Evolutionary conservation across 1,284 basidiomycete species (phyloP).

Genomic region (Athelia sp.): DNA sequence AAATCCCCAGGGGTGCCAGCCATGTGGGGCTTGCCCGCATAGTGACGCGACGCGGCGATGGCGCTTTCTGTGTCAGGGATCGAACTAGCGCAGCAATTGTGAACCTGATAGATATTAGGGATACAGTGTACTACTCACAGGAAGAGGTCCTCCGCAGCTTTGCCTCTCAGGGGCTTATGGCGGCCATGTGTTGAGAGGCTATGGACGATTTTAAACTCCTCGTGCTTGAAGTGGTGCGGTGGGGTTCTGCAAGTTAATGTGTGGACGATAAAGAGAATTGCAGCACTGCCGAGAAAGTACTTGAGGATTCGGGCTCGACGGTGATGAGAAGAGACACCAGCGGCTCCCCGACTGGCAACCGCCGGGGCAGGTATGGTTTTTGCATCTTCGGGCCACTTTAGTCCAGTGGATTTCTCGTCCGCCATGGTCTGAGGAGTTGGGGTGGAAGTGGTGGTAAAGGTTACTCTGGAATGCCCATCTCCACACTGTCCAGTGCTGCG

Average conservation of each 20-base stretch:
- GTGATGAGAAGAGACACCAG: background rate
- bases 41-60: conserved; percentile 12
- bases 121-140: conserved; percentile 7
- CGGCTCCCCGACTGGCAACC: background rate
- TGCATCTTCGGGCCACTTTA: background rate
- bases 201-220: background rate
- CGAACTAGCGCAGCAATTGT: conserved; percentile 26
- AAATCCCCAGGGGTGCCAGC: conserved; percentile 48
- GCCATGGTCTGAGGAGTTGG: background rate
- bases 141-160: conserved; percentile 10
- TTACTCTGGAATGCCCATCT: too few relatives aligned
- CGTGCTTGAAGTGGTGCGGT: background rate
- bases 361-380: background rate
- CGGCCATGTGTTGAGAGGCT: background rate
- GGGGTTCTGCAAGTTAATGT: too few relatives aligned
- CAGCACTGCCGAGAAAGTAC: background rate
- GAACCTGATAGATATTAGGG: background rate
- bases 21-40: conserved; percentile 44
- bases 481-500: too few relatives aligned
- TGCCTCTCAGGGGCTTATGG: conserved; percentile 1
- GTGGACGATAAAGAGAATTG: too few relatives aligned
- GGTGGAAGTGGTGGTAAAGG: background rate
- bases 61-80: conserved; percentile 41
- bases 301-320: background rate
- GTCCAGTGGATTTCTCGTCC: background rate